Percentiles rank a stretch among this genome's conserved stretches.
These are phyloP conservation scores for Nitzschia putrida DNA, from an alignment of 108 stramenopile species.

Conservation along the genomic window DNA sequence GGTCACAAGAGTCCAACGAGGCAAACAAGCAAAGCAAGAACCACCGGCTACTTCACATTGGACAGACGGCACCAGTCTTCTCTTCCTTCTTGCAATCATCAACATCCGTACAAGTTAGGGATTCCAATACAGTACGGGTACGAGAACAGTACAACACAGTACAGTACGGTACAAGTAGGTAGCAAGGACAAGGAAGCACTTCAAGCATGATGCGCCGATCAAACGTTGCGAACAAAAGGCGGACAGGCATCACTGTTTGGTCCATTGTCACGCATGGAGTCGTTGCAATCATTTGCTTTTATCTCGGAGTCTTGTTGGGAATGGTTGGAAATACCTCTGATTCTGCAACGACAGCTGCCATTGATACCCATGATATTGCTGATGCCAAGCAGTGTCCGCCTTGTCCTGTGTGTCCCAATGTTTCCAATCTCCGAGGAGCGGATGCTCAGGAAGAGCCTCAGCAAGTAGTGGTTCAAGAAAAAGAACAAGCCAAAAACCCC, in stretches of 20 bases:
- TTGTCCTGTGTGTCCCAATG: background rate
- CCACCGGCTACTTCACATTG: no score
- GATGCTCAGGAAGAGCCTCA: background rate
- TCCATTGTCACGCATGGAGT: constrained; percentile 24
- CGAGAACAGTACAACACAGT: no score
- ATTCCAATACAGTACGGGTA: no score
- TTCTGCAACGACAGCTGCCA: background rate
- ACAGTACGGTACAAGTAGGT: no score
- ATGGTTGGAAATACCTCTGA: constrained; percentile 9
- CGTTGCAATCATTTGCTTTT: constrained; percentile 30
- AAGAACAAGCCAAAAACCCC: background rate
- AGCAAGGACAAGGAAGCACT: no score
- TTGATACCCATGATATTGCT: background rate
- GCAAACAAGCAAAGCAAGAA: no score
- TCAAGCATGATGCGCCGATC: no score
- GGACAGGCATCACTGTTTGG: constrained; percentile 9
- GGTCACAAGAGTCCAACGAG: no score
- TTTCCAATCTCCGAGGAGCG: background rate
- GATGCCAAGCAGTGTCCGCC: background rate
- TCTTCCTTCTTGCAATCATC: no score
- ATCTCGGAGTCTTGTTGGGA: constrained; percentile 30
- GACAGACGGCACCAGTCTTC: no score
- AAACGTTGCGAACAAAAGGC: no score
- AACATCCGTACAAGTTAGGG: no score
- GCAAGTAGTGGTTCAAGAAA: background rate